Base-by-base conservation (phyloP, 2,329 filamentous ascomycete species). In the Atkinsonella hypoxylon region DNA sequence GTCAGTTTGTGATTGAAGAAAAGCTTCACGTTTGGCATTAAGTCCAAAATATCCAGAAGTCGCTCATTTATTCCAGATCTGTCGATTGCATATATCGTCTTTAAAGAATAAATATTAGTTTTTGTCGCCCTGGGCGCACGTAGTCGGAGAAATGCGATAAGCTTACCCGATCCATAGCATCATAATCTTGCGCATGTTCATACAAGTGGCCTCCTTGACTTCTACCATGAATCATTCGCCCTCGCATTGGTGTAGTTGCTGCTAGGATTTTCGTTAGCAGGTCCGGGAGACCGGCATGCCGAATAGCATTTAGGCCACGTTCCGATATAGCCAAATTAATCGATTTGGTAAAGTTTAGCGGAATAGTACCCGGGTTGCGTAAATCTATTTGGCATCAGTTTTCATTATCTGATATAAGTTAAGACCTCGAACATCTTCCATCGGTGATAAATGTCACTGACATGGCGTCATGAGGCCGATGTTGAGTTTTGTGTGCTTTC, bases 281-380 rank as follows among this genome's bases (percentile, higher is more conserved):
- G 3, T 74, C 76, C 3, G 79, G 70, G 32, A 82, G 77, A 26
- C 81, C 79, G 1, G 87, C 81, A 58, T 86, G 74, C 48, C 79
- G 78, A 69, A 98, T 83, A 20, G 91, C 87, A 65, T 93, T 87
- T 65, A 97, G 90, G 32, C 93, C 93, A 52, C 93, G 82, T 65
- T 97, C 90, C 0, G 93, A 97, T 1, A 98, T 75, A 20, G 93
- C 91, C 50, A 98, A 72, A 63, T 98, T 98, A 73, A 98, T 98
- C n/a, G 93, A 97, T 66, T 89, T 95, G 54, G 90, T 95, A 64
- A 96, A 96, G 68, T 96, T 96, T 54, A 97, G 75, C 3, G 91
- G 90, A 31, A 83, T 82, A 0, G 87, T 95, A 2, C 81, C 78
- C 2, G 86, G 83, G 64, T 94, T 83, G 40, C 93, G 83, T 46